phyloP scores from a whole-genome alignment of 768 basidiomycete genomes.

The Pisolithus tinctorius region DNA sequence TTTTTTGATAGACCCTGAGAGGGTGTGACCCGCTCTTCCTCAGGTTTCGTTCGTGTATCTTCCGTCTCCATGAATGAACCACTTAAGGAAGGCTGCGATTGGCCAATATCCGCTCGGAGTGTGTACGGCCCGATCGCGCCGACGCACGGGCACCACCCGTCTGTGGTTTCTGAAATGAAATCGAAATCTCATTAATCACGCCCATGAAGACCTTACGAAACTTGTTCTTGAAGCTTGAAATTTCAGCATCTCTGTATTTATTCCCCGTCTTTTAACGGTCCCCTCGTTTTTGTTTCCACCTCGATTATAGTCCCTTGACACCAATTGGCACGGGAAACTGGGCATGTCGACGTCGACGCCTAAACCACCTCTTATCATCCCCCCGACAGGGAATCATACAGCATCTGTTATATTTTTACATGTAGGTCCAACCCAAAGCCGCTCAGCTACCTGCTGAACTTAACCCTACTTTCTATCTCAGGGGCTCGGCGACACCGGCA shows the following conservation, averaged over 20 bases:
- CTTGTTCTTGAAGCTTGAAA: conserved; percentile 3
- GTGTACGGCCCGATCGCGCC: conserved; percentile 8
- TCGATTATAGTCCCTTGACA: neutral
- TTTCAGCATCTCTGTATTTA: conserved; percentile 2
- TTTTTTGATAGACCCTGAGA: conserved; percentile 58
- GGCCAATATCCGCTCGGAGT: neutral
- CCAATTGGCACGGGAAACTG: neutral
- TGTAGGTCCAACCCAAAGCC: conserved; percentile 38
- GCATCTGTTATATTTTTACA: conserved; percentile 89
- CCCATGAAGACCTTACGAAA: neutral
- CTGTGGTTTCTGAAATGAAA: neutral
- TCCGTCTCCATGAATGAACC: conserved; percentile 15
- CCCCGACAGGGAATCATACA: conserved; percentile 57
- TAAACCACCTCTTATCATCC: conserved; percentile 16
- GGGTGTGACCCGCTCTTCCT: conserved; percentile 8
- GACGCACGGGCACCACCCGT: conserved; percentile 2
- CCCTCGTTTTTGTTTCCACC: neutral
- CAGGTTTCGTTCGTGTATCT: conserved; percentile 8
- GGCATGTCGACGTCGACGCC: conserved; percentile 10
- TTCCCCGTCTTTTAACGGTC: conserved; percentile 1
- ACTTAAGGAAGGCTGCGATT: neutral
- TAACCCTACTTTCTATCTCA: conserved; percentile 20
- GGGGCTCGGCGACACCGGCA: conserved; percentile 72
- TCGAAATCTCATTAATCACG: neutral
- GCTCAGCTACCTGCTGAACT: neutral